phyloP scores from a whole-genome alignment of 495 filamentous ascomycete genomes.

The Copromyces sp. region DNA sequence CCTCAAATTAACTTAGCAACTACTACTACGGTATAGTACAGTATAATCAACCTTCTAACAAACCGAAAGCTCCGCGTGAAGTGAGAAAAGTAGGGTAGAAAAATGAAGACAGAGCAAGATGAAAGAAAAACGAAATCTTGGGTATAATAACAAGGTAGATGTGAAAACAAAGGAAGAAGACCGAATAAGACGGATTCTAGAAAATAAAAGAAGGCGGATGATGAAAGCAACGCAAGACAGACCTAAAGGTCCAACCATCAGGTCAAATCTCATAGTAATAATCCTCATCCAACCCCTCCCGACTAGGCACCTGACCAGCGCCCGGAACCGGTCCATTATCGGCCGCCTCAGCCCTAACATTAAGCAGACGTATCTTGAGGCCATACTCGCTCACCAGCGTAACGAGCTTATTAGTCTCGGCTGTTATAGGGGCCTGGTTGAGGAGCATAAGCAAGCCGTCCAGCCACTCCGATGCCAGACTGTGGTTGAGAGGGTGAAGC shows the following conservation, averaged over 20 bases:
- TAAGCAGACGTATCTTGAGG: conserved; percentile 83
- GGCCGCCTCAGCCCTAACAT: conserved; percentile 77
- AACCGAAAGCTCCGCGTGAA: neutral
- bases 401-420: conserved; percentile 83
- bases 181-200: neutral
- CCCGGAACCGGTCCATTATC: conserved; percentile 43
- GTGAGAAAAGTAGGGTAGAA: neutral
- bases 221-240: conserved; percentile 1
- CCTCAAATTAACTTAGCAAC: neutral
- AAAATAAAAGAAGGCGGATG: neutral
- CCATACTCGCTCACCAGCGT: conserved; percentile 80
- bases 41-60: neutral
- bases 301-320: conserved; percentile 43
- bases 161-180: neutral
- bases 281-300: conserved; percentile 56
- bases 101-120: neutral
- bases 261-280: conserved; percentile 56
- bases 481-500: conserved; percentile 72
- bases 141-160: conserved; percentile 1
- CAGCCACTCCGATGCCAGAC: conserved; percentile 87
- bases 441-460: conserved; percentile 93
- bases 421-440: conserved; percentile 91
- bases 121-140: neutral
- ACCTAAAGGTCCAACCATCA: neutral
- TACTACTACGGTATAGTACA: neutral